These are phyloP conservation scores for Aspergillus sclerotiicarbonarius DNA, from an alignment of 495 filamentous ascomycete genomes.

Conservation along the genomic window DNA sequence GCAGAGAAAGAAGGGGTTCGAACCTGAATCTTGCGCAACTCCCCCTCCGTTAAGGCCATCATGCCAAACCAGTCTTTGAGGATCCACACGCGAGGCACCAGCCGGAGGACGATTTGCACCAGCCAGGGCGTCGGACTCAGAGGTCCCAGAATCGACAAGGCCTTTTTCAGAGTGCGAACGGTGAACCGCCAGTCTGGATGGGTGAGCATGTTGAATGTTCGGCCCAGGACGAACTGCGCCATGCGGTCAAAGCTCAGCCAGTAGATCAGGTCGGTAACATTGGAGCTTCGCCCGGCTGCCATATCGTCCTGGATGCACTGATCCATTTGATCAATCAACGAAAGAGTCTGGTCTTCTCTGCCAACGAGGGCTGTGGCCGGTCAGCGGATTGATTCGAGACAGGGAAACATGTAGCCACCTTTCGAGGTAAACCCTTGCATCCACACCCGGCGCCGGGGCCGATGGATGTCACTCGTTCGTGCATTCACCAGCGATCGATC, in stretches of 20 bases:
- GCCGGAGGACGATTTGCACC: constrained; percentile 26
- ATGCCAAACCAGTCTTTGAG: constrained; percentile 17
- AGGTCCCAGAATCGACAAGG: constrained; percentile 20
- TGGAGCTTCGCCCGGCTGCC: background rate
- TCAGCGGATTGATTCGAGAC: too few species aligned
- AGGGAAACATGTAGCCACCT: too few species aligned
- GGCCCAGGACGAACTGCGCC: constrained; percentile 39
- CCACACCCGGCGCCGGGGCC: too few species aligned
- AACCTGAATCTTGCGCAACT: constrained; percentile 8
- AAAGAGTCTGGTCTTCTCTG: constrained; percentile 28
- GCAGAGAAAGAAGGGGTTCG: too few species aligned
- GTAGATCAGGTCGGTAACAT: constrained; percentile 15
- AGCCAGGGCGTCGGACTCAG: constrained; percentile 37
- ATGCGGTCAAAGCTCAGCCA: constrained; percentile 21
- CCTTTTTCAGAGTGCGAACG: constrained; percentile 14
- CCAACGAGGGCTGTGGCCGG: constrained; percentile 16
- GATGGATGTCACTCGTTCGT: too few species aligned
- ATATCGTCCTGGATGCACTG: constrained; percentile 12
- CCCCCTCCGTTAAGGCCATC: constrained; percentile 16
- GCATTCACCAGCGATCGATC: too few species aligned
- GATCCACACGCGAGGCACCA: constrained; percentile 16
- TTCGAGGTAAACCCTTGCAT: too few species aligned
- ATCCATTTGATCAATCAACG: constrained; percentile 21
- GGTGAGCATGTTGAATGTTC: constrained; percentile 40
- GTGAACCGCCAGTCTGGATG: constrained; percentile 18